phyloP scores from a whole-genome alignment of 2,329 filamentous ascomycete species.

The Pleurostoma richardsiae region DNA sequence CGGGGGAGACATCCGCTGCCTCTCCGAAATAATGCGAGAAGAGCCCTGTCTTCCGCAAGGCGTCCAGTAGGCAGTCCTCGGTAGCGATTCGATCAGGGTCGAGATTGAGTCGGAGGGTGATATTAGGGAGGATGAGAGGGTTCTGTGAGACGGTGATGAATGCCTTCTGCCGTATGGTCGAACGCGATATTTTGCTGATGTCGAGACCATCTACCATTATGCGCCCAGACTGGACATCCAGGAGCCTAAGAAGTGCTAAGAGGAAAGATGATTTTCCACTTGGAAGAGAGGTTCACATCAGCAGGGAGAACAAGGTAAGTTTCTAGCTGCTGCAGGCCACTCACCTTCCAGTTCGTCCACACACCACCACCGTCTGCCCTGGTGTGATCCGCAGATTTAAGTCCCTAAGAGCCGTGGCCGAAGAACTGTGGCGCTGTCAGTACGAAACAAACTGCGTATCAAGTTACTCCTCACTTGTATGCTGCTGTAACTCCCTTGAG shows the following conservation, averaged over 20 bases:
- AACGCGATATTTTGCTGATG: constrained; percentile 33
- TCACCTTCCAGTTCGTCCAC: constrained; percentile 46
- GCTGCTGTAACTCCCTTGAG: constrained; percentile 20
- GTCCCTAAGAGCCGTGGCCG: constrained; percentile 15
- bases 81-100: constrained; percentile 30
- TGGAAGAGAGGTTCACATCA: not conserved
- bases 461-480: constrained; percentile 14
- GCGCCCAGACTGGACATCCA: constrained; percentile 33
- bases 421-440: constrained; percentile 6
- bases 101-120: constrained; percentile 40
- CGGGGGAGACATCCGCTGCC: constrained; percentile 3
- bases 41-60: constrained; percentile 26
- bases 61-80: constrained; percentile 31
- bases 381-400: constrained; percentile 22
- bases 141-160: constrained; percentile 39
- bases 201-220: constrained; percentile 44
- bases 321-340: not conserved
- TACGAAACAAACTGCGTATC: not conserved
- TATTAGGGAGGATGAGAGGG: constrained; percentile 30
- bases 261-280: constrained; percentile 39
- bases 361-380: constrained; percentile 45
- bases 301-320: not conserved
- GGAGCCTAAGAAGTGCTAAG: constrained; percentile 40
- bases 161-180: constrained; percentile 34
- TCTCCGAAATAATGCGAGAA: constrained; percentile 7